Percentiles rank a stretch among this genome's conserved stretches.
phyloP scores from a whole-genome alignment of 352 stramenopile genomes.

The Phytophthora gonapodyides region DNA sequence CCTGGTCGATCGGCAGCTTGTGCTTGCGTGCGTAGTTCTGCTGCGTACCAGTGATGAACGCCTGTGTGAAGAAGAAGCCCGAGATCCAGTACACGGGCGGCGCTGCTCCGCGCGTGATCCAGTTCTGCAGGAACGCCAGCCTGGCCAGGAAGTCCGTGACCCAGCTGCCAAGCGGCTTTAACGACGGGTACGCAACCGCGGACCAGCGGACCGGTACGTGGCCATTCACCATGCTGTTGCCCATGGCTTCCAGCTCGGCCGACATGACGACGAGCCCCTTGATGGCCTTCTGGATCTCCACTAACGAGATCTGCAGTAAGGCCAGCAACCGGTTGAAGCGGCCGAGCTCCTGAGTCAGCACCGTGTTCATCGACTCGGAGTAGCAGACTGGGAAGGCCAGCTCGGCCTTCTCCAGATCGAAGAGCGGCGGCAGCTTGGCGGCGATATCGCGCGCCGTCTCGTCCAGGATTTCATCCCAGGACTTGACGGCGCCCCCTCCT shows the following conservation, averaged over 20 bases:
- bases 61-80: conserved; percentile 95
- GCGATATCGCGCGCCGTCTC: conserved; percentile 91
- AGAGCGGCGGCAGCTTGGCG: conserved; percentile 65
- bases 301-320: conserved; percentile 78
- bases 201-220: conserved; percentile 89
- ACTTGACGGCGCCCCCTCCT: conserved; percentile 79
- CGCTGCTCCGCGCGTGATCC: conserved; percentile 74
- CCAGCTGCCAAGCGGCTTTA: conserved; percentile 93
- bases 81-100: conserved; percentile 94
- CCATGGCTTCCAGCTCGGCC: conserved; percentile 92
- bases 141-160: conserved; percentile 90
- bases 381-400: conserved; percentile 86
- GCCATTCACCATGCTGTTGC: conserved; percentile 93
- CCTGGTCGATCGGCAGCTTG: conserved; percentile 91
- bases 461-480: conserved; percentile 88
- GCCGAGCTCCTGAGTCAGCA: conserved; percentile 90
- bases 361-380: conserved; percentile 90
- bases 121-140: conserved; percentile 81
- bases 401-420: conserved; percentile 91
- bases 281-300: conserved; percentile 91
- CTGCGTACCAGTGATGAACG: conserved; percentile 94
- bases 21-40: conserved; percentile 94
- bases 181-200: conserved; percentile 87
- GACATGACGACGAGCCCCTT: conserved; percentile 94
- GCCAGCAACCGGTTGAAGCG: conserved; percentile 90